A percentile compares a stretch with the other conserved stretches of the same genome.
Conservation (phyloP, 495 filamentous ascomycete genomes). For the Coniosporium apollinis region DNA sequence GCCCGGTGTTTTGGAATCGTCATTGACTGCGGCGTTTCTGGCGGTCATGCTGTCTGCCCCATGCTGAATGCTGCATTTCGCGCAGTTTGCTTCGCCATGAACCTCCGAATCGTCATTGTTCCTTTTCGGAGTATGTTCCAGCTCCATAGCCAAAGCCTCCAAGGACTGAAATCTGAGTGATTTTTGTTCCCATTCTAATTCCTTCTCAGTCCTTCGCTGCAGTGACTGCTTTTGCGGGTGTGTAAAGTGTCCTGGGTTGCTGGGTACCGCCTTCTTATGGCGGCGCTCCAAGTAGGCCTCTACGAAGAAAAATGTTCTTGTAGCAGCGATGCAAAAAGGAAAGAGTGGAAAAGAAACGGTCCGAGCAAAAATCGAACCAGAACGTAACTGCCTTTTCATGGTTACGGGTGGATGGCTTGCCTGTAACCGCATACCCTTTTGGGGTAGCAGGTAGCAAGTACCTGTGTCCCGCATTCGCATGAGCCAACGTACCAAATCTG, state of each 20-base stretch:
- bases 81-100: constrained; percentile 16
- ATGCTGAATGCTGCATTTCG: constrained; percentile 15
- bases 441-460: too few relatives aligned
- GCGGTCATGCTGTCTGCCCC: constrained; percentile 25
- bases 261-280: constrained; percentile 10
- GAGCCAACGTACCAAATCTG: too few relatives aligned
- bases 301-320: too few relatives aligned
- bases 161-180: constrained; percentile 17
- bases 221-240: constrained; percentile 14
- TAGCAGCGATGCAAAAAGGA: too few relatives aligned
- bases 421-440: too few relatives aligned
- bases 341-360: too few relatives aligned
- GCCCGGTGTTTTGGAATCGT: too few relatives aligned
- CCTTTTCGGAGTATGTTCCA: constrained; percentile 13
- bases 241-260: constrained; percentile 22
- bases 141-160: constrained; percentile 15
- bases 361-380: too few relatives aligned
- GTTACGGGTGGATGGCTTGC: too few relatives aligned
- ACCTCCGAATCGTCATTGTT: constrained; percentile 5
- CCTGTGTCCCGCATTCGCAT: too few relatives aligned
- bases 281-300: constrained; percentile 32
- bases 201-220: constrained; percentile 23
- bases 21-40: too few relatives aligned
- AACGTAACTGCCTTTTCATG: too few relatives aligned
- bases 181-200: constrained; percentile 24